A percentile compares a stretch with the other conserved stretches of the same genome.
Conservation (phyloP, 129 eudicot genomes). For the Cynara cardunculus region DNA sequence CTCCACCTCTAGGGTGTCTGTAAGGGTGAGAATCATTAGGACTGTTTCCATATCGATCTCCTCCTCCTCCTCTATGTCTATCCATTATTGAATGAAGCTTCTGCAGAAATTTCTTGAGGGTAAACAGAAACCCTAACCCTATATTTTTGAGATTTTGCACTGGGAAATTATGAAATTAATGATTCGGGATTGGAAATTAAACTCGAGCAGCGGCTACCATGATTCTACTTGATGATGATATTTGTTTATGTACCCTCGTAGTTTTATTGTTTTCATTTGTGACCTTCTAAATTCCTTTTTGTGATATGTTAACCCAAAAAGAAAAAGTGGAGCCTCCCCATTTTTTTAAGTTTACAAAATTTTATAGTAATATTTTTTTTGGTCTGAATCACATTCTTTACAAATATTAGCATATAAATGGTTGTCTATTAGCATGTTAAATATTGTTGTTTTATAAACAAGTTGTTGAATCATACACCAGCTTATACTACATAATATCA, state of each 20-base stretch:
- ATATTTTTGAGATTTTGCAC: slow-evolving; percentile 18
- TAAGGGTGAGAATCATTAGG: slow-evolving; percentile 42
- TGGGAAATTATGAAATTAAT: background rate
- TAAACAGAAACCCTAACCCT: slow-evolving; percentile 45
- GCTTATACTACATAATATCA: no score
- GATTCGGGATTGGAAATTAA: slow-evolving; percentile 7
- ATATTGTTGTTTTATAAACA: no score
- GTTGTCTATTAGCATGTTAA: no score
- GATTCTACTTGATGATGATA: slow-evolving; percentile 1
- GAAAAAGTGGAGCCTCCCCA: no score
- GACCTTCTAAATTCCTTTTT: background rate
- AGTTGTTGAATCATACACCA: no score
- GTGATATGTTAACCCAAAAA: no score
- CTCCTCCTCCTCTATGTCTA: slow-evolving; percentile 43
- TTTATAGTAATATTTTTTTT: no score
- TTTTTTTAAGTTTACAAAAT: no score
- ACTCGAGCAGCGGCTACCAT: slow-evolving; percentile 15
- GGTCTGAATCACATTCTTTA: no score
- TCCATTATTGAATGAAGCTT: slow-evolving; percentile 34
- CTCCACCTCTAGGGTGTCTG: slow-evolving; percentile 40
- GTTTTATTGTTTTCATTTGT: background rate
- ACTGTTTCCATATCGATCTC: slow-evolving; percentile 45
- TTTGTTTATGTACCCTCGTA: slow-evolving; percentile 12
- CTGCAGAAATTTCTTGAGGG: background rate
- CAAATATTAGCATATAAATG: no score